Conservation (phyloP, 768 basidiomycete genomes). For the Trichaptum fuscoviolaceum region DNA sequence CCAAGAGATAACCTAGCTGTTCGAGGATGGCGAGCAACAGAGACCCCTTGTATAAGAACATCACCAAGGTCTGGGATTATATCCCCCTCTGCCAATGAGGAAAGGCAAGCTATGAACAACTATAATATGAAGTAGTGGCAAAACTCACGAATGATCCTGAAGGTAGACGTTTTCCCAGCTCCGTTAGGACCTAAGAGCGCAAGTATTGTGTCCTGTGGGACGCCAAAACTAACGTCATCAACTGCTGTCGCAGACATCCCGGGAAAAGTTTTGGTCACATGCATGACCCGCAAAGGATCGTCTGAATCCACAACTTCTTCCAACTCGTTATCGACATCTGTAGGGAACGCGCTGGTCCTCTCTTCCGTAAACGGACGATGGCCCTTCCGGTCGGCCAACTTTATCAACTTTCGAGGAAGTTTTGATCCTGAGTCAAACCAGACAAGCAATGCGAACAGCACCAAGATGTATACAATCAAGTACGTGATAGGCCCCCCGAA, state of each 20-base stretch:
- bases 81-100: constrained; percentile 53
- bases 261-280: constrained; percentile 57
- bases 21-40: constrained; percentile 59
- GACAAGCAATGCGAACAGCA: constrained; percentile 59
- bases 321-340: constrained; percentile 54
- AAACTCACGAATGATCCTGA: constrained; percentile 70
- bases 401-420: constrained; percentile 34
- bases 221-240: constrained; percentile 67
- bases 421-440: constrained; percentile 68
- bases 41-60: constrained; percentile 59
- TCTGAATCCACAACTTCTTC: constrained; percentile 39
- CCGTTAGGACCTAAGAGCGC: constrained; percentile 79
- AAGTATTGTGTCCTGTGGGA: constrained; percentile 58
- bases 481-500: constrained; percentile 77
- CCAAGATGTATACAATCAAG: constrained; percentile 53
- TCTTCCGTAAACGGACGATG: neutral
- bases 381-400: constrained; percentile 13
- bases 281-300: constrained; percentile 58
- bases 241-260: constrained; percentile 43
- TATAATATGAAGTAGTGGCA: neutral
- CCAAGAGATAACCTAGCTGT: constrained; percentile 65
- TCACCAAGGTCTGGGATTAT: constrained; percentile 64
- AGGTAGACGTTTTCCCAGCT: constrained; percentile 78
- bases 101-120: constrained; percentile 5
- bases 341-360: neutral